Evolutionary conservation across 1,139 yeast species (phyloP).

Genomic region (Scheffersomyces cryptocercus): DNA sequence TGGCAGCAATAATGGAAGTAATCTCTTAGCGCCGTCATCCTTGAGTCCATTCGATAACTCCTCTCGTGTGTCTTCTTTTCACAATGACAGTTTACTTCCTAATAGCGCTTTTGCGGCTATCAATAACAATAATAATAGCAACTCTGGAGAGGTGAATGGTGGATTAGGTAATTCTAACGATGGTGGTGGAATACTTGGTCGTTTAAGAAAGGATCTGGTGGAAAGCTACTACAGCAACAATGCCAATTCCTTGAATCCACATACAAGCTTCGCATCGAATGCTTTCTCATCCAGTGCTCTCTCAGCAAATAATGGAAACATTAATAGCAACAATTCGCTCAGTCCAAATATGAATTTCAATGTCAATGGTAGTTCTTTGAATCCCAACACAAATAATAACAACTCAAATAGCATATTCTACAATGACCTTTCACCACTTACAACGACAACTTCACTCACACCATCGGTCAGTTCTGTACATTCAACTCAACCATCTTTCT

Average conservation of each 20-base stretch:
- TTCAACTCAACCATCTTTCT: constrained; percentile 47
- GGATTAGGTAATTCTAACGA: not conserved
- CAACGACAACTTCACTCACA: constrained; percentile 48
- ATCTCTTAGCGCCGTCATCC: not conserved
- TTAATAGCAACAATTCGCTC: constrained; percentile 6
- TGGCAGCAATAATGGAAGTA: not conserved
- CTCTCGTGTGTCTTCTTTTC: constrained; percentile 11
- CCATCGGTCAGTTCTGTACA: constrained; percentile 45
- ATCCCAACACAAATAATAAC: constrained; percentile 1
- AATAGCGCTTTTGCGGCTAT: not conserved
- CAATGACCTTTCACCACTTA: constrained; percentile 42
- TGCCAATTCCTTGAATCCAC: not conserved
- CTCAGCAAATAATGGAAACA: constrained; percentile 5
- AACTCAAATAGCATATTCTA: constrained; percentile 10
- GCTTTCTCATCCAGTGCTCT: not conserved
- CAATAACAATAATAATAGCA: constrained; percentile 1
- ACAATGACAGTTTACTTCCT: not conserved
- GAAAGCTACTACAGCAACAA: not conserved
- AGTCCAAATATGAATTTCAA: constrained; percentile 2
- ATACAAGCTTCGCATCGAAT: not conserved
- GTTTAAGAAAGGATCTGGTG: no score
- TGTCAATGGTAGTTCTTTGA: constrained; percentile 4
- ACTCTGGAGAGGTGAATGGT: not conserved
- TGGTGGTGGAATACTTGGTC: not conserved
- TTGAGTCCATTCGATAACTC: constrained; percentile 11